A percentile compares a stretch with the other conserved stretches of the same genome.
Evolutionary conservation across 495 filamentous ascomycete genomes (phyloP).

Genomic region (Penicillium malachiteum): DNA sequence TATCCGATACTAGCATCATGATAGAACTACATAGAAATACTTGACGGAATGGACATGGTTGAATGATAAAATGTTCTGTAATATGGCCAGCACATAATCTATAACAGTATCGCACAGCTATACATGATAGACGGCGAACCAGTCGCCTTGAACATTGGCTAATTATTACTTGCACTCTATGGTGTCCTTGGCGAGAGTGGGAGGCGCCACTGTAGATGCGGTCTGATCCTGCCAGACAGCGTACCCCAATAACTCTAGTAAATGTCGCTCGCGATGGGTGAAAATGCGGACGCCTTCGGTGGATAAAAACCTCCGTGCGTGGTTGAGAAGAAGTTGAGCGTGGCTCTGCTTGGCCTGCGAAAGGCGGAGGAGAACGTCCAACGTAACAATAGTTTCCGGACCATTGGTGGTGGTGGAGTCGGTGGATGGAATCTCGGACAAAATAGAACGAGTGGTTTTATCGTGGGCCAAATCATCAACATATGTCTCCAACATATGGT

Average conservation of each 20-base stretch:
- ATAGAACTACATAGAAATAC: too few species aligned
- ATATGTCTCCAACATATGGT: conserved; percentile 41
- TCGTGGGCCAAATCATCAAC: conserved; percentile 33
- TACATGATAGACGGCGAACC: neutral
- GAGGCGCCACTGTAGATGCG: neutral
- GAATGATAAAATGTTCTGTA: neutral
- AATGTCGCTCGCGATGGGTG: conserved; percentile 41
- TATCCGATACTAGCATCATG: neutral
- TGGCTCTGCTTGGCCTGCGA: neutral
- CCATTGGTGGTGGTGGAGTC: neutral
- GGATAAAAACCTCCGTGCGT: conserved; percentile 30
- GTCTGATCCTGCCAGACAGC: conserved; percentile 42
- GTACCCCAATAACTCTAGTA: conserved; percentile 39
- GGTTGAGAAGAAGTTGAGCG: conserved; percentile 15
- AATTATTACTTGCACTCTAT: conserved; percentile 4
- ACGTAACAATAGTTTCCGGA: conserved; percentile 23
- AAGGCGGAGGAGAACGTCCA: conserved; percentile 15
- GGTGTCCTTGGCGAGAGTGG: neutral
- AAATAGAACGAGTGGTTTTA: conserved; percentile 11
- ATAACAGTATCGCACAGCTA: neutral
- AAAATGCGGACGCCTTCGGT: conserved; percentile 30
- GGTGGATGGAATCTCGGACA: conserved; percentile 8
- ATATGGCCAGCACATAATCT: conserved; percentile 4
- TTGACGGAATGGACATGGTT: too few species aligned
- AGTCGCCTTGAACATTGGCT: conserved; percentile 1